Base-by-base conservation (phyloP, 192 early-diverging fungal species). In the Paraglomus occultum region DNA sequence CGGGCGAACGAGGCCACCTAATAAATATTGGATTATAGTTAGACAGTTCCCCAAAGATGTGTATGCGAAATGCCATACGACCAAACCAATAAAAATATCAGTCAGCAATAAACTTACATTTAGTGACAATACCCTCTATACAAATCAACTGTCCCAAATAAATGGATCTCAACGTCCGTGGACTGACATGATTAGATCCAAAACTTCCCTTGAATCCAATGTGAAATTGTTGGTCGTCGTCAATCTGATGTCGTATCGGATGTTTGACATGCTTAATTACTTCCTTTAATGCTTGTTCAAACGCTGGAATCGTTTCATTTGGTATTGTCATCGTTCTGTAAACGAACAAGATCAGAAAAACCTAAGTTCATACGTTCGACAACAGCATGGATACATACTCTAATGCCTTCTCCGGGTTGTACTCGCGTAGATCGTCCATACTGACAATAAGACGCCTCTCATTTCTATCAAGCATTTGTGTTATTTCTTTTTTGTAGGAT, bases 111-210 rank as follows among this genome's bases (percentile, higher is more conserved):
- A 11, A 76, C 82, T 75, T 81, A 89, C 97, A 99, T 69, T 92
- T 89, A 11, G 97, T 98, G 22, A 99, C 96, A 70, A 99, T 99
- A 52, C 94, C 97, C 79, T 99, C 96, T 22, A 99, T 74, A 61
- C 93, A 95, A 43, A 99, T 86, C 57, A 96, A 83, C 76, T 88
- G 90, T 44, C 96, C 95, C 22, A 99, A 70, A 46, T 88, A 87
- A 53, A 74, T 77, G 3, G 97, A 89, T 45, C 84, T 87, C 51
- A 99, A 70, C 22, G 91, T 90, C 61, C 97, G 84, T 20, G 96
- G 97, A 58, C 89, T 92, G 69, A 97, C 77, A 57, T 93, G 88
- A 59, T 93, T 76, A 51, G 90, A 90, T 31, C 96, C 96, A 81
- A 99, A 98, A 51, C 90, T 88, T 12, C 97, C 97, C 52, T 91